Evolutionary conservation across 768 basidiomycete species (phyloP).

Genomic region (Pseudohyphozyma bogoriensis): DNA sequence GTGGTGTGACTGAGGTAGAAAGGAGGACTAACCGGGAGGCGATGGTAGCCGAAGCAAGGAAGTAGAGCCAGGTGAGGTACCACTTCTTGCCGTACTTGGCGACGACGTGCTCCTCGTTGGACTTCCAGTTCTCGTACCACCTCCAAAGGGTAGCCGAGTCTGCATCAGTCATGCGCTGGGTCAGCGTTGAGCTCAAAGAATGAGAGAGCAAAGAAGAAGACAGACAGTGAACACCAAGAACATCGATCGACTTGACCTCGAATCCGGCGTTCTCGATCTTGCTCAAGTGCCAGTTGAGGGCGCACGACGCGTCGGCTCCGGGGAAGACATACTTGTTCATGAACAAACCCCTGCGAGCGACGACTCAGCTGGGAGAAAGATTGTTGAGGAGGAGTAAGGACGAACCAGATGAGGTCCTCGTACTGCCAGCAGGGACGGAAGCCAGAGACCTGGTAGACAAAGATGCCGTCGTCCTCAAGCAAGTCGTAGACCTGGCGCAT

Average conservation of each 20-base stretch:
- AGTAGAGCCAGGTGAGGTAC: conserved; percentile 95
- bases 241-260: conserved; percentile 92
- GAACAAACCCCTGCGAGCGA: conserved; percentile 63
- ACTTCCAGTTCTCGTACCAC: conserved; percentile 97
- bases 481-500: conserved; percentile 84
- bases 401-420: conserved; percentile 85
- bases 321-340: conserved; percentile 99
- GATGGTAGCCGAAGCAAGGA: conserved; percentile 88
- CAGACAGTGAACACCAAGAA: conserved; percentile 73
- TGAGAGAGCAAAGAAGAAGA: conserved; percentile 77
- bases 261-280: conserved; percentile 74
- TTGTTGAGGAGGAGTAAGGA: not conserved
- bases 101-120: conserved; percentile 79
- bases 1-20: not conserved
- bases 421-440: conserved; percentile 94
- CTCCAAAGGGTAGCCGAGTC: conserved; percentile 38
- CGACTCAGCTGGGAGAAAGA: not conserved
- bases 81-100: conserved; percentile 83
- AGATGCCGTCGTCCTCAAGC: conserved; percentile 83
- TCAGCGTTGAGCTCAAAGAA: not conserved
- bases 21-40: conserved; percentile 52
- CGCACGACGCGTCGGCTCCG: conserved; percentile 91
- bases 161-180: conserved; percentile 1
- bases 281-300: conserved; percentile 85
- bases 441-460: conserved; percentile 96